Evolutionary conservation across 1,284 basidiomycete species (phyloP).

Genomic region (Heterobasidion irregulare): DNA sequence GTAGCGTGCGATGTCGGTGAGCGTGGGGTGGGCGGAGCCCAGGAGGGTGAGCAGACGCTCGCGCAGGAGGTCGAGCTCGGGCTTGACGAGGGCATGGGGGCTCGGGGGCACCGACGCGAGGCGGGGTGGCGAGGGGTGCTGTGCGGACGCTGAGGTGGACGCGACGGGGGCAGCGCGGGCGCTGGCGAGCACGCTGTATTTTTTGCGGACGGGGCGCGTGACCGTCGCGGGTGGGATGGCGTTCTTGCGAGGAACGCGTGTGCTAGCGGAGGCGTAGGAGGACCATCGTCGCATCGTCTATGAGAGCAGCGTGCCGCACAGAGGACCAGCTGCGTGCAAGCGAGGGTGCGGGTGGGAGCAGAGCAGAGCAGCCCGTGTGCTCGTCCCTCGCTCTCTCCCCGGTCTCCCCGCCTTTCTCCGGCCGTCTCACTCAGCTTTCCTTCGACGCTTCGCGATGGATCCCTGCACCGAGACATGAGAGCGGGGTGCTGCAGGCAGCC

Average conservation of each 20-base stretch:
- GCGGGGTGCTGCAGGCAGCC: too few species aligned
- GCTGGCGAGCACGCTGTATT: slow-evolving; percentile 20
- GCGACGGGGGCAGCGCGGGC: slow-evolving; percentile 11
- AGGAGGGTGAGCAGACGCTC: slow-evolving; percentile 74
- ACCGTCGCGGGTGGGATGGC: slow-evolving; percentile 6
- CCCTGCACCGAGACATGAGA: too few species aligned
- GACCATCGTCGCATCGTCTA: slow-evolving; percentile 29
- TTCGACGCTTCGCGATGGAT: too few species aligned
- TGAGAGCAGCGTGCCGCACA: slow-evolving; percentile 13
- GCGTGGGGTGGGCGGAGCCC: slow-evolving; percentile 82
- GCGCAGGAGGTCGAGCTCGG: slow-evolving; percentile 72
- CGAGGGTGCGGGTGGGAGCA: neutral
- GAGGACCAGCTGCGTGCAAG: slow-evolving; percentile 1
- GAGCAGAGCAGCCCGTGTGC: neutral
- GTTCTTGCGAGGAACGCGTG: slow-evolving; percentile 15
- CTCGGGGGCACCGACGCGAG: slow-evolving; percentile 30
- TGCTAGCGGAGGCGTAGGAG: slow-evolving; percentile 12
- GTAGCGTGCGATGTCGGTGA: slow-evolving; percentile 87
- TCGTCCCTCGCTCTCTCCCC: too few species aligned
- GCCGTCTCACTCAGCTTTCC: too few species aligned
- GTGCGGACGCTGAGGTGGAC: slow-evolving; percentile 1
- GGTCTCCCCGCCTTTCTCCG: too few species aligned
- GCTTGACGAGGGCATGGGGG: slow-evolving; percentile 61
- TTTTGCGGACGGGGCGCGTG: slow-evolving; percentile 17
- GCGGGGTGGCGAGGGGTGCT: slow-evolving; percentile 8